Percentiles rank a stretch among this genome's conserved stretches.
These are phyloP conservation scores for Passalora sequoiae DNA, from an alignment of 2,329 filamentous ascomycete genomes.

Conservation along the genomic window DNA sequence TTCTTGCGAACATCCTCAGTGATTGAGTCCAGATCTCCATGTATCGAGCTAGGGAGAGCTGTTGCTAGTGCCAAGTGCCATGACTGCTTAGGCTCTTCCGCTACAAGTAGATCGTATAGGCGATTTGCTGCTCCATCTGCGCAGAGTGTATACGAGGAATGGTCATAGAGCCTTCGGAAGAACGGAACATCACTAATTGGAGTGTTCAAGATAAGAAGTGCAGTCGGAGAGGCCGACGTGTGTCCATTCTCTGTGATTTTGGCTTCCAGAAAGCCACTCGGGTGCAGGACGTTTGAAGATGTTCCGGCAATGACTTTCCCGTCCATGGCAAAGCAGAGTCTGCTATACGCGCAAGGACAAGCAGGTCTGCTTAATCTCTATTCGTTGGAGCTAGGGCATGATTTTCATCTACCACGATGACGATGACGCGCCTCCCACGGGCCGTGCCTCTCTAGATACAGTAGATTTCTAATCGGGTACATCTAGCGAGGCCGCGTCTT, in stretches of 20 bases:
- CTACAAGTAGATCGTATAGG: slow-evolving; percentile 51
- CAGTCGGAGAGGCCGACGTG: slow-evolving; percentile 23
- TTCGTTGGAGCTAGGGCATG: too few relatives aligned
- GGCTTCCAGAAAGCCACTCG: background rate
- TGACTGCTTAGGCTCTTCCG: slow-evolving; percentile 13
- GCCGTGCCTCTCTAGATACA: too few relatives aligned
- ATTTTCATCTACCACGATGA: too few relatives aligned
- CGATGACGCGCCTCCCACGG: too few relatives aligned
- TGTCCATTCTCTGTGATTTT: slow-evolving; percentile 8
- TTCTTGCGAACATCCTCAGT: slow-evolving; percentile 56
- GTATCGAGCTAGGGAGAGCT: slow-evolving; percentile 55
- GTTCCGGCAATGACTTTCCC: background rate
- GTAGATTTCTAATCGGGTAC: too few relatives aligned
- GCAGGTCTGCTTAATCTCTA: too few relatives aligned
- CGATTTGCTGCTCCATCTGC: slow-evolving; percentile 89
- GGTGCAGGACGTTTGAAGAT: background rate
- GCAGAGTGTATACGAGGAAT: slow-evolving; percentile 64
- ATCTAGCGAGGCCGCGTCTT: too few relatives aligned
- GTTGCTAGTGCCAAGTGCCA: slow-evolving; percentile 23
- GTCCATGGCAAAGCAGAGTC: too few relatives aligned
- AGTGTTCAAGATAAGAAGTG: slow-evolving; percentile 58
- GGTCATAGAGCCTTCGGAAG: slow-evolving; percentile 43
- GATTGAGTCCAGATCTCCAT: slow-evolving; percentile 89
- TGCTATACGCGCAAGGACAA: too few relatives aligned
- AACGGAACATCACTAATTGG: slow-evolving; percentile 52